Conservation (phyloP, 805 yeast genomes). For the Wickerhamiella vanderwaltii region DNA sequence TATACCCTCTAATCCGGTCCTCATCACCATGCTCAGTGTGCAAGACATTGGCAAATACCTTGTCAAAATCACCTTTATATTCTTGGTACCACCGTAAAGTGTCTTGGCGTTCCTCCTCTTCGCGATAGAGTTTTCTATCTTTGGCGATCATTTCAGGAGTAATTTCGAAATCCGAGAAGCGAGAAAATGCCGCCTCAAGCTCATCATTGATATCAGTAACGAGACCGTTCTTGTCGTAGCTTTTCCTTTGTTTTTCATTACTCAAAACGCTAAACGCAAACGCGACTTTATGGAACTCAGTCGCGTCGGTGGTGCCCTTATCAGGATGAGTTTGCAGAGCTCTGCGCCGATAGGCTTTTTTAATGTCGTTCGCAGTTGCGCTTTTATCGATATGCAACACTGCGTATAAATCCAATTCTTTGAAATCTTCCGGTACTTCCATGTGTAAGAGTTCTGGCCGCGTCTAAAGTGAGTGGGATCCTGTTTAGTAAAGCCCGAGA, state of each 20-base stretch:
- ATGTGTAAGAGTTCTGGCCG: constrained; percentile 7
- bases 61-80: constrained; percentile 55
- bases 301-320: constrained; percentile 35
- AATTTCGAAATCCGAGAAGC: constrained; percentile 27
- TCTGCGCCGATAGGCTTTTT: constrained; percentile 51
- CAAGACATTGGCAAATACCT: constrained; percentile 61
- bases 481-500: background rate
- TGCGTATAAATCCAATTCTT: constrained; percentile 25
- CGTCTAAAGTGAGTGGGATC: background rate
- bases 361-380: constrained; percentile 38
- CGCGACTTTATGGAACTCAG: constrained; percentile 53
- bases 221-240: constrained; percentile 63
- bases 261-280: constrained; percentile 60
- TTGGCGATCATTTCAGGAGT: constrained; percentile 43
- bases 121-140: constrained; percentile 54
- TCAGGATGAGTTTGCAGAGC: constrained; percentile 66
- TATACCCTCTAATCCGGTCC: constrained; percentile 41
- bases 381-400: constrained; percentile 18
- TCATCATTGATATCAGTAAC: constrained; percentile 33
- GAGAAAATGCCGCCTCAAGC: constrained; percentile 30
- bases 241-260: constrained; percentile 42
- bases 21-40: constrained; percentile 63
- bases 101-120: constrained; percentile 37
- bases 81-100: constrained; percentile 45
- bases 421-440: constrained; percentile 21